Conservation (phyloP, 2,329 filamentous ascomycete genomes). For the Trichophyton mentagrophytes region DNA sequence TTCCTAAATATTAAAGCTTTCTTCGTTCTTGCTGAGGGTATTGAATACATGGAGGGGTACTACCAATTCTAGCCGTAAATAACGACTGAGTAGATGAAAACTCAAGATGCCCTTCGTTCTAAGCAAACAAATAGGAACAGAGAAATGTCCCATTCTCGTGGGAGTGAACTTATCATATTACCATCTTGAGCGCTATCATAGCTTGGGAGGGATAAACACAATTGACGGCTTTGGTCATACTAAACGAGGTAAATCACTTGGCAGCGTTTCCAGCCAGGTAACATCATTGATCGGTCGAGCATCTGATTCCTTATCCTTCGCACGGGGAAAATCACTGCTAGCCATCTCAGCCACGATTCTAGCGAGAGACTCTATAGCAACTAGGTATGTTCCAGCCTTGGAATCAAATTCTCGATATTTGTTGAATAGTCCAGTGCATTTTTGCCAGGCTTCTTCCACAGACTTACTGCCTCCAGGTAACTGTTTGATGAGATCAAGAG, state of each 20-base stretch:
- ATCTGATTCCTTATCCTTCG: background rate
- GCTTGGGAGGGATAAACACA: background rate
- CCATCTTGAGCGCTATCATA: too few species aligned
- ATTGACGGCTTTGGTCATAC: background rate
- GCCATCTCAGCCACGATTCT: background rate
- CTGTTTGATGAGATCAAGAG: conserved; percentile 4
- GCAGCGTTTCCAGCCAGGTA: conserved; percentile 12
- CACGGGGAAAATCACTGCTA: background rate
- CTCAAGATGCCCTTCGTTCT: too few species aligned
- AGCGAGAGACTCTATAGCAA: conserved; percentile 7
- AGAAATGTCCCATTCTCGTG: too few species aligned
- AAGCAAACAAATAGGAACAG: too few species aligned
- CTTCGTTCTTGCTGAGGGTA: too few species aligned
- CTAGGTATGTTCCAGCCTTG: conserved; percentile 5
- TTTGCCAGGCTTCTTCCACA: conserved; percentile 8
- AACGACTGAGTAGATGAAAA: too few species aligned
- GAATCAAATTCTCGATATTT: conserved; percentile 8
- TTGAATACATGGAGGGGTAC: too few species aligned
- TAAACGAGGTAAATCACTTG: conserved; percentile 9
- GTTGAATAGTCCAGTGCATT: conserved; percentile 6
- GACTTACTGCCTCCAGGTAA: background rate
- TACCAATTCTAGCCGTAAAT: too few species aligned
- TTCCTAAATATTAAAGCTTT: too few species aligned
- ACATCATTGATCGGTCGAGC: conserved; percentile 7
- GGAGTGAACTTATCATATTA: too few species aligned